Evolutionary conservation across 495 filamentous ascomycete species (phyloP), one percentile per base, ranked within the genome.

Genomic region (Paragyromitra xinjiangensis): DNA sequence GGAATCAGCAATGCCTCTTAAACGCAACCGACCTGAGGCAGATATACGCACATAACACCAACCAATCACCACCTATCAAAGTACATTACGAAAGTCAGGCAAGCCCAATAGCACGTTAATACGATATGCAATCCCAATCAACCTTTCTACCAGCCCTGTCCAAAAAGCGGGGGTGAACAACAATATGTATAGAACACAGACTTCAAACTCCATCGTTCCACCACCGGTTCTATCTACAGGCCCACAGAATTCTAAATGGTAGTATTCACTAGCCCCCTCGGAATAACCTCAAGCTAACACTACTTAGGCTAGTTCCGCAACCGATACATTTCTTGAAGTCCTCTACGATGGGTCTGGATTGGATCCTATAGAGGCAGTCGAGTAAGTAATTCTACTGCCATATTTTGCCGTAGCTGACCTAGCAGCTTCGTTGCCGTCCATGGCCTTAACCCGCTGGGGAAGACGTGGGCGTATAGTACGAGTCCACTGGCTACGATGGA

Each of bases 361-460:
- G 19, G 29, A 62, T 42, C 59, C 59, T 62, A 40, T 34, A n/a
- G 14, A 62, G 14, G 40, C 24, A 5, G 16, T 62, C 3, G 59
- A 62, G 59, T 40, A 62, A 39, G 59, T 42, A 11, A n/a, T 14
- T 22, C 19, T 45, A 2, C 44, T 16, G 11, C 14, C 3, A 45
- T 16, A 45, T 45, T 39, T 19, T 40, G 29, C 2, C 29, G 29
- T 34, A 34, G 8, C 44, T 48, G 8, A 45, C 29, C 11, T 16
- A 3, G 14, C 16, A 78, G 76, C 42, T 39, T 78, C 14, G 24
- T 75, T 16, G 76, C 76, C 26, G 58, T 75, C 14, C 71, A 75
- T 64, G 76, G 76, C 5, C 72, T 75, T 1, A 62, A 62, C 9
- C 59, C 59, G n/a, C 16, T 62, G 8, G 44, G 44, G 44, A 40